Conservation (phyloP, 164 flowering plant species). For the Stephania yunnanensis region DNA sequence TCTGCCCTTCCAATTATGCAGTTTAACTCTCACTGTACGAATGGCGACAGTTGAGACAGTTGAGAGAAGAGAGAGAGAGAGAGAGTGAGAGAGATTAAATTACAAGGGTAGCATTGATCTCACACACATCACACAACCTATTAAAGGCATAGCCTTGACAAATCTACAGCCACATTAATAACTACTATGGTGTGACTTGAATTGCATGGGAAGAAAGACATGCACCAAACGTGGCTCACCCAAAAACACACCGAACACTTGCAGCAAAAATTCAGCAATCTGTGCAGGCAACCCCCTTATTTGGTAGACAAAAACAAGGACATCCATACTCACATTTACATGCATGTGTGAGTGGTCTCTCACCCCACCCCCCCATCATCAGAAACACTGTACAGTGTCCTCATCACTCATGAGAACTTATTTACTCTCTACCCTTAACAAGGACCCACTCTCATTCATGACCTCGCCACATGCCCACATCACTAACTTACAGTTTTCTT, state of each 20-base stretch:
- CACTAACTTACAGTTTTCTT: background rate
- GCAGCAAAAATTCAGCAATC: background rate
- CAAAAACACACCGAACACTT: background rate
- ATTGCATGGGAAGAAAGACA: background rate
- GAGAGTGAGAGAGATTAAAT: too few species aligned
- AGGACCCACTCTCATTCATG: background rate
- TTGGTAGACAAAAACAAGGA: background rate
- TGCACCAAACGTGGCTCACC: background rate
- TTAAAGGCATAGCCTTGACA: background rate
- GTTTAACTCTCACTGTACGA: background rate
- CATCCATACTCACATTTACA: background rate
- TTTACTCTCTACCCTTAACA: background rate
- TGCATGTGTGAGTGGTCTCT: background rate
- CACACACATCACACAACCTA: background rate
- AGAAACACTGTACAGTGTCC: background rate
- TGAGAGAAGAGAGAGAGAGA: background rate
- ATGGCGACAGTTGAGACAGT: background rate
- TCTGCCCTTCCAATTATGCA: background rate
- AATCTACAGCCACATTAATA: background rate
- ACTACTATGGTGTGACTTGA: background rate
- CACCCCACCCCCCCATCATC: background rate
- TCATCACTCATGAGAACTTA: background rate
- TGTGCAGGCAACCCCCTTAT: background rate
- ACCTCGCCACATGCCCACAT: background rate
- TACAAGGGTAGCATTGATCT: background rate